Conservation (phyloP, 441 rosid species). For the Corymbia calophylla region DNA sequence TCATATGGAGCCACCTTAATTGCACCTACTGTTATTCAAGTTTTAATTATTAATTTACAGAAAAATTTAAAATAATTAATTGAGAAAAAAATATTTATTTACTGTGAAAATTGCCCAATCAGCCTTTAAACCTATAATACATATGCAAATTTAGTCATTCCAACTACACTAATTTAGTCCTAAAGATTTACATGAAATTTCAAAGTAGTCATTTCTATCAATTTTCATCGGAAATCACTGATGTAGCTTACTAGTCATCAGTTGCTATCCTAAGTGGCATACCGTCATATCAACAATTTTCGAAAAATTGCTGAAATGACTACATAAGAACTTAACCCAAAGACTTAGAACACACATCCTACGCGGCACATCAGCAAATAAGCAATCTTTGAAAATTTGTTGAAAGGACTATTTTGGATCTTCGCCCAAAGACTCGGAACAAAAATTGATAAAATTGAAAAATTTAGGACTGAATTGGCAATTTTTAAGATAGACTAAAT, state of each 20-base stretch:
- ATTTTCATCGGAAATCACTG: background rate
- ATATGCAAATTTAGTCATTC: background rate
- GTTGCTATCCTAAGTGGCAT: fast-evolving
- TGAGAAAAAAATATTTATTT: background rate
- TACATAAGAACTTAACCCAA: background rate
- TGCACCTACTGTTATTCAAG: background rate
- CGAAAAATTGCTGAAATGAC: background rate
- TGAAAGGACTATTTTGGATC: background rate
- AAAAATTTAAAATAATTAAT: background rate
- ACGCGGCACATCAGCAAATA: background rate
- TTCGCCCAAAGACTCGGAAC: background rate
- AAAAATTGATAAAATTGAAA: background rate
- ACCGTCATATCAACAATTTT: background rate
- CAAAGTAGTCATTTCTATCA: background rate
- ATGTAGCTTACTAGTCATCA: background rate
- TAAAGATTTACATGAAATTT: background rate
- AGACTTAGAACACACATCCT: background rate
- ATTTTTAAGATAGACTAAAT: too few species aligned
- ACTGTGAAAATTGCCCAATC: background rate
- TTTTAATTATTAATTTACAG: background rate
- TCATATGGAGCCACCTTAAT: background rate
- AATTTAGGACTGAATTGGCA: background rate
- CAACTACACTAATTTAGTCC: background rate
- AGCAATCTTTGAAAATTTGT: too few species aligned
- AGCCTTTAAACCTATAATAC: background rate